A percentile compares a stretch with the other conserved stretches of the same genome.
Conservation (phyloP, 129 eudicot genomes). For the Pulicaria dysenterica region DNA sequence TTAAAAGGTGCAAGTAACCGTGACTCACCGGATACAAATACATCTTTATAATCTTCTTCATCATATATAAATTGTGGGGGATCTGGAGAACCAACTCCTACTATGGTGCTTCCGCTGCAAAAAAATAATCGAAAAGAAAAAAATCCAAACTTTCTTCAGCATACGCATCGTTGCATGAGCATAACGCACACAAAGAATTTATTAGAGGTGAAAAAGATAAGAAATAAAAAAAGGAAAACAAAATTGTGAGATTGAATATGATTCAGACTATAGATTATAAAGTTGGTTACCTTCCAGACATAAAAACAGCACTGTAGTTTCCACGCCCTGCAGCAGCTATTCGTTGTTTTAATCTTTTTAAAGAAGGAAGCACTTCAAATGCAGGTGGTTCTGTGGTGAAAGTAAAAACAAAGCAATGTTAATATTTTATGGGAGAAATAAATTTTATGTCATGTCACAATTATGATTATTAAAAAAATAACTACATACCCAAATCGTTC, state of each 20-base stretch:
- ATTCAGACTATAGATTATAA: background rate
- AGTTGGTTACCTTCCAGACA: conserved; percentile 86
- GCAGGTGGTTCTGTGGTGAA: conserved; percentile 78
- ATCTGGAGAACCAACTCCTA: conserved; percentile 94
- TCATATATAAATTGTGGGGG: conserved; percentile 94
- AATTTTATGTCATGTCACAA: conserved; percentile 9
- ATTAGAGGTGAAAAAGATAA: background rate
- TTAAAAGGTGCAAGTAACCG: background rate
- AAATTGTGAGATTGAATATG: background rate
- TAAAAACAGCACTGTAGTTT: conserved; percentile 90
- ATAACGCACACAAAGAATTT: background rate
- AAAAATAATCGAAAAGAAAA: background rate
- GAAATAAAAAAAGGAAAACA: no score
- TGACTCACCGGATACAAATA: conserved; percentile 76
- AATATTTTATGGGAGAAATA: conserved; percentile 7
- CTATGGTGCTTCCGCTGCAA: conserved; percentile 98
- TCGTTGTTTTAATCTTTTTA: conserved; percentile 85
- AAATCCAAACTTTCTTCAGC: background rate
- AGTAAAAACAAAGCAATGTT: conserved; percentile 3
- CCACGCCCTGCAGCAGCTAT: conserved; percentile 88
- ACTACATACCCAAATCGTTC: conserved; percentile 85
- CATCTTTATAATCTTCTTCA: conserved; percentile 92
- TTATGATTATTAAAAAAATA: background rate
- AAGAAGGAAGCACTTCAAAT: conserved; percentile 91
- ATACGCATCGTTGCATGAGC: background rate